A percentile compares a stretch with the other conserved stretches of the same genome.
Evolutionary conservation across 495 filamentous ascomycete genomes (phyloP).

Genomic region (Cenococcum geophilum): DNA sequence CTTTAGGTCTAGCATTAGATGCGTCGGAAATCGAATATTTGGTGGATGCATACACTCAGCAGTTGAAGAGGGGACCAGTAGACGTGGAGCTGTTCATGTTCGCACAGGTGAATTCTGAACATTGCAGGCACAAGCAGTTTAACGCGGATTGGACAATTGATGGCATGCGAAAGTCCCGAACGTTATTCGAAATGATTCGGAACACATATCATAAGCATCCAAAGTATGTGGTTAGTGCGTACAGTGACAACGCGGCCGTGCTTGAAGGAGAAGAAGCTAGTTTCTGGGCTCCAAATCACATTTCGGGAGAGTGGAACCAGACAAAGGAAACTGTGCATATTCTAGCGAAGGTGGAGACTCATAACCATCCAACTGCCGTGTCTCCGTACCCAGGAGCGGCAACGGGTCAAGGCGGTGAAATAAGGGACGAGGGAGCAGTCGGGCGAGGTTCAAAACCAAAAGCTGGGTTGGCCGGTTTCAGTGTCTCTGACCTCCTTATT

Average conservation of each 20-base stretch:
- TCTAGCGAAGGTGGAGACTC: constrained; percentile 92
- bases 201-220: constrained; percentile 82
- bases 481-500: constrained; percentile 86
- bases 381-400: constrained; percentile 83
- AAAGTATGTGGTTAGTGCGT: constrained; percentile 79
- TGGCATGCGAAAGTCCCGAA: constrained; percentile 66
- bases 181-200: constrained; percentile 89
- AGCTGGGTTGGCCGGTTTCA: constrained; percentile 86
- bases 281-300: constrained; percentile 78
- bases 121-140: constrained; percentile 77
- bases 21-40: constrained; percentile 89
- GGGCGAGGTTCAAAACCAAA: constrained; percentile 89
- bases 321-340: constrained; percentile 85
- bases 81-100: constrained; percentile 99
- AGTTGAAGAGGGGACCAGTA: constrained; percentile 64
- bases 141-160: constrained; percentile 98
- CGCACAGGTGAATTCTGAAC: constrained; percentile 88
- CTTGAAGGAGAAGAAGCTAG: constrained; percentile 66
- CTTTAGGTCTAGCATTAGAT: constrained; percentile 79
- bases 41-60: constrained; percentile 69
- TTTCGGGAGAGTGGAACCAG: constrained; percentile 79
- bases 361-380: constrained; percentile 96
- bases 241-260: constrained; percentile 95
- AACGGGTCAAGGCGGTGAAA: constrained; percentile 92
- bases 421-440: constrained; percentile 89